phyloP scores from a whole-genome alignment of 2,329 filamentous ascomycete species.

The Aspergillus pseudotamarii region DNA sequence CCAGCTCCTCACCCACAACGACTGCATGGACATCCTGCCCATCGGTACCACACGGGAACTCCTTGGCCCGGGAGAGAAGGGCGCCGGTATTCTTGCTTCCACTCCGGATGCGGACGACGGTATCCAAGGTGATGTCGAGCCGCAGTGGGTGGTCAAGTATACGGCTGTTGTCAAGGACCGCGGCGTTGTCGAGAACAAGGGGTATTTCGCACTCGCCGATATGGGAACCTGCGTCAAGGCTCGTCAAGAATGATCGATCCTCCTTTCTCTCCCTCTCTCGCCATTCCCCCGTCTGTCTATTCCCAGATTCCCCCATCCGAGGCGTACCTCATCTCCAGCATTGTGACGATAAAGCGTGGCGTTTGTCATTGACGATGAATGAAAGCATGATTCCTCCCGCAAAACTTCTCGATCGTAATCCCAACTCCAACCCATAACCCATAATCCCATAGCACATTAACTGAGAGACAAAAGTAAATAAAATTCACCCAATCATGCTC shows the following conservation, averaged over 20 bases:
- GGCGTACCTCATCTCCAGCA: conserved; percentile 4
- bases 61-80: conserved; percentile 70
- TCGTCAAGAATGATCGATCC: conserved; percentile 19
- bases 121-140: conserved; percentile 75
- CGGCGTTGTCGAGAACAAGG: conserved; percentile 97
- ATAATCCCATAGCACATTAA: background rate
- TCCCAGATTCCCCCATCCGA: background rate
- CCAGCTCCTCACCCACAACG: conserved; percentile 88
- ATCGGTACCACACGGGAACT: conserved; percentile 82
- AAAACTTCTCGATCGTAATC: background rate
- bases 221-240: conserved; percentile 54
- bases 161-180: conserved; percentile 92
- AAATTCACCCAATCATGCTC: conserved; percentile 85
- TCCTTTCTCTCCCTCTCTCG: conserved; percentile 16
- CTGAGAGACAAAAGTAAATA: conserved; percentile 13
- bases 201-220: conserved; percentile 88
- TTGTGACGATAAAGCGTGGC: conserved; percentile 25
- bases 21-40: conserved; percentile 89
- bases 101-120: conserved; percentile 55
- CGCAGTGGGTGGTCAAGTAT: conserved; percentile 96
- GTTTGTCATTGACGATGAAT: conserved; percentile 21
- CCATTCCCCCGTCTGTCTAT: background rate
- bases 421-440: background rate
- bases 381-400: conserved; percentile 6
- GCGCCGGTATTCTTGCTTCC: conserved; percentile 75